phyloP scores from a whole-genome alignment of 2,329 filamentous ascomycete species.

The Ascochyta fabae region DNA sequence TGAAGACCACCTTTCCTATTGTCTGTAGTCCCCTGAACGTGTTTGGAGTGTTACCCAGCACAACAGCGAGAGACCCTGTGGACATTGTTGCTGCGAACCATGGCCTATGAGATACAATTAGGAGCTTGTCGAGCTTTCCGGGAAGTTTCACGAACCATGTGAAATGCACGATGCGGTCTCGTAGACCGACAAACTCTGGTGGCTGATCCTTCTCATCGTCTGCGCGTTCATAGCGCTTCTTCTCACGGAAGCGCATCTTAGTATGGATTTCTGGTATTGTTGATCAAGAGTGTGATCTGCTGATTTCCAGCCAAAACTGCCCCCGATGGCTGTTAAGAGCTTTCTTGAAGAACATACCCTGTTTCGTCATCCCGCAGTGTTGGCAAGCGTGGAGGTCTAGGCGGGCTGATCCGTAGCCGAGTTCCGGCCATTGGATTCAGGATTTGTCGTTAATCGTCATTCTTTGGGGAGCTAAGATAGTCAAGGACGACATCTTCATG shows the following conservation, averaged over 20 bases:
- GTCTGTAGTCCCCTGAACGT: constrained; percentile 69
- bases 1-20: constrained; percentile 72
- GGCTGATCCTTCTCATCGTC: constrained; percentile 23
- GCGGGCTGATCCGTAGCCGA: constrained; percentile 12
- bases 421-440: constrained; percentile 5
- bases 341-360: not conserved
- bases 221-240: constrained; percentile 17
- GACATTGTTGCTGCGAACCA: constrained; percentile 78
- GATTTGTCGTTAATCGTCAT: not conserved
- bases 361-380: constrained; percentile 19
- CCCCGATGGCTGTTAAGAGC: not conserved
- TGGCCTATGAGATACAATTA: constrained; percentile 16
- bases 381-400: constrained; percentile 11
- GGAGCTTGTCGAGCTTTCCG: not conserved
- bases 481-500: not conserved
- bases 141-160: constrained; percentile 23
- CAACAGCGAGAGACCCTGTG: constrained; percentile 71
- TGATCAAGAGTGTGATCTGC: not conserved
- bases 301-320: not conserved
- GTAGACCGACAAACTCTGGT: constrained; percentile 26
- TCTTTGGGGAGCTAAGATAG: not conserved
- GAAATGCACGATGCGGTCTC: constrained; percentile 36
- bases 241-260: constrained; percentile 31
- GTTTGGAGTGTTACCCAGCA: constrained; percentile 66
- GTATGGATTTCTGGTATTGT: not conserved